Percentiles rank a stretch among this genome's conserved stretches.
Conservation (phyloP, 2,329 filamentous ascomycete species). For the Colletotrichum tropicicola region DNA sequence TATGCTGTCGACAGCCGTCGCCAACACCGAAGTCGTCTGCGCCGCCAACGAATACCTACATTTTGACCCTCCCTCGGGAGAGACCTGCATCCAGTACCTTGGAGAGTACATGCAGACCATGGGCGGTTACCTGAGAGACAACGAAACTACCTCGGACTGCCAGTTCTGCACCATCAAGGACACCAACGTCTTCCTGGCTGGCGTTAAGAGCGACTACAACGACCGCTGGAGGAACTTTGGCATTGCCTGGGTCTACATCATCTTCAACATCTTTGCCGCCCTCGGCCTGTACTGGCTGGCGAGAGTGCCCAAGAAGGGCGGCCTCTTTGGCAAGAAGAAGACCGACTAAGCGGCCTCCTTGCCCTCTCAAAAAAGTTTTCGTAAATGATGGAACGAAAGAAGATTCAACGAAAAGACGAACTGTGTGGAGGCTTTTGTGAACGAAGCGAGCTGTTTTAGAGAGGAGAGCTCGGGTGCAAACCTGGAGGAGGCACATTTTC, state of each 20-base stretch:
- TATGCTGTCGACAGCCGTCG: conserved; percentile 75
- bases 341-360: conserved; percentile 33
- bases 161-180: conserved; percentile 61
- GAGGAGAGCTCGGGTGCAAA: conserved; percentile 16
- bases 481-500: not conserved
- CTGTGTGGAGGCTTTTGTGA: not conserved
- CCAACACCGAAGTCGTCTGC: conserved; percentile 72
- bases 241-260: conserved; percentile 61
- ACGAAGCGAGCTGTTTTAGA: conserved; percentile 18
- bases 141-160: conserved; percentile 58
- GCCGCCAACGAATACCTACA: conserved; percentile 73
- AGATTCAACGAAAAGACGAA: not conserved
- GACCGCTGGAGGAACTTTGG: conserved; percentile 77
- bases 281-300: conserved; percentile 57
- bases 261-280: conserved; percentile 59
- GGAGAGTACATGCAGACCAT: conserved; percentile 52
- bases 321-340: conserved; percentile 42
- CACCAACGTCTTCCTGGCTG: conserved; percentile 61
- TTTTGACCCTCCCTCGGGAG: conserved; percentile 68
- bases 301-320: conserved; percentile 52
- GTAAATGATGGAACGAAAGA: not conserved
- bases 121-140: conserved; percentile 65
- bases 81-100: conserved; percentile 71
- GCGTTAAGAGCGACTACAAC: conserved; percentile 60
- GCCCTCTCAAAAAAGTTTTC: not conserved